Evolutionary conservation across 768 basidiomycete species (phyloP), one percentile per base, ranked within the genome.

Genomic region (Tricholoma matsutake): DNA sequence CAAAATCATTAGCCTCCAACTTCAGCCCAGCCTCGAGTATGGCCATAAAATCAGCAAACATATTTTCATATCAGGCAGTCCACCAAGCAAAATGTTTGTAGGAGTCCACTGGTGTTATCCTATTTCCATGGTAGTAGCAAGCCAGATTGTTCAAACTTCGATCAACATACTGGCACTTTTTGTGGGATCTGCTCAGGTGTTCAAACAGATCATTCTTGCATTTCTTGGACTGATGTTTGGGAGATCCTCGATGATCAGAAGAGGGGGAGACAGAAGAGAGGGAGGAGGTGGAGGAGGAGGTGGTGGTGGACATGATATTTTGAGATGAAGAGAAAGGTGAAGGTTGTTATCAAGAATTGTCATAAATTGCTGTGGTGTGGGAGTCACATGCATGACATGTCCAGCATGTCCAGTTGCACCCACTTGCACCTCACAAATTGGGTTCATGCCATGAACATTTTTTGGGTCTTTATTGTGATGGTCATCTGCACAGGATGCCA

Each of bases 71-170:
- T 32, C 29, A 3, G 3, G 34, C 43, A n/a, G 22, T 58, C 57
- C 57, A 58, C 45, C 49, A 61, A 63, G 59, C 22, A 35, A 56
- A 61, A 57, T 52, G 25, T 28, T 29, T 51, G 28, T 51, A 51
- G 10, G 20, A 25, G 22, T 29, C 13, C 13, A 28, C 28, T 29
- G 49, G 28, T 51, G 28, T 29, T 51, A 16, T 51, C 7, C 49
- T 29, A 51, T 29, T 49, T 49, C 22, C 25, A 28, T 49, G 43
- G 43, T 45, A 45, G 47, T 49, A n/a, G 11, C 7, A 22, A 45
- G 11, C 43, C 20, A 9, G 45, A 47, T 47, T 43, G 43, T 22
- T 45, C 43, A 47, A 41, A 41, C 6, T 47, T 47, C 11, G 20
- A 47, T 1, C 43, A 43, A 43, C 43, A 43, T 47, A 47, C 45